Conservation (phyloP, 768 basidiomycete species). For the Boletus sp. region DNA sequence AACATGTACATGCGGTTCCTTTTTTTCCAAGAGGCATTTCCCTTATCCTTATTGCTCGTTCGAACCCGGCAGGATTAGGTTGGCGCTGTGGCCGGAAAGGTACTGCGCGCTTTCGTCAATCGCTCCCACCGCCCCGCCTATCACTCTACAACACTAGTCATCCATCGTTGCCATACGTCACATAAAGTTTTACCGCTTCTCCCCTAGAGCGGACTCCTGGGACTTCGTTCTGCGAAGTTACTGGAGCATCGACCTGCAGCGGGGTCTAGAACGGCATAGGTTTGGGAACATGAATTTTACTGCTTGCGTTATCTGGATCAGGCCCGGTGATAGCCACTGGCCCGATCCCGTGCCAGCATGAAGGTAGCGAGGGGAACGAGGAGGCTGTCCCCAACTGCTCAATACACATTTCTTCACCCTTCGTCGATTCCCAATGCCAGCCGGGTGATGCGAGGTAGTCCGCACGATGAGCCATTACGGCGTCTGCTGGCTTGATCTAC, state of each 20-base stretch:
- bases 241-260: not conserved
- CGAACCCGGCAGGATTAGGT: not conserved
- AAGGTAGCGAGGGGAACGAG: not conserved
- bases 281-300: not conserved
- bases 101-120: not conserved
- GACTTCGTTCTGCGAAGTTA: not conserved
- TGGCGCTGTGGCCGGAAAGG: not conserved
- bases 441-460: not conserved
- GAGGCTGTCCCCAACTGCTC: not conserved
- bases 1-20: not conserved
- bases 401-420: not conserved
- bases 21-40: not conserved
- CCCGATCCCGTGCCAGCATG: not conserved
- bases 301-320: not conserved
- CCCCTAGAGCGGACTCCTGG: not conserved
- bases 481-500: not conserved
- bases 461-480: not conserved
- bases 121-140: slow-evolving; percentile 1
- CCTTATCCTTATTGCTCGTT: not conserved
- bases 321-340: not conserved
- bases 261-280: too few species aligned
- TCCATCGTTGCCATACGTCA: not conserved
- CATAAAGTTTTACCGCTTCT: not conserved
- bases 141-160: not conserved
- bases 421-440: not conserved